Percentiles rank a stretch among this genome's conserved stretches.
Evolutionary conservation across 202 grass and related monocot genomes (phyloP).

Genomic region (Panicum virgatum): DNA sequence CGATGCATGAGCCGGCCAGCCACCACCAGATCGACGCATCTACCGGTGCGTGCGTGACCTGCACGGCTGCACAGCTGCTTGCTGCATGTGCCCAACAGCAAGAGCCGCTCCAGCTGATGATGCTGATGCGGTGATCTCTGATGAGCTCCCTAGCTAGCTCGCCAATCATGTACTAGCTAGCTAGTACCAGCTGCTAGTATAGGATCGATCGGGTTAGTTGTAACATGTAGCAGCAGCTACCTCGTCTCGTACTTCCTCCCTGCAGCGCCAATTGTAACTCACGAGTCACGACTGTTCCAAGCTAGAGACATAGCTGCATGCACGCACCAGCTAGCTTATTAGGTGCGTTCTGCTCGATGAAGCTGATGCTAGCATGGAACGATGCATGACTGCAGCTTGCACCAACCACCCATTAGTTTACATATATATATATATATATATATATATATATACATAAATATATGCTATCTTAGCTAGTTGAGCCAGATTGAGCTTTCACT

Average conservation of each 20-base stretch:
- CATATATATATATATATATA: too few relatives aligned
- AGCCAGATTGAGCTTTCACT: too few relatives aligned
- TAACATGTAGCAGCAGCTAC: constrained; percentile 25
- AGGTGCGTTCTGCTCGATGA: not conserved
- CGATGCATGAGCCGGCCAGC: not conserved
- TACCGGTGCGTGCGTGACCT: constrained; percentile 1
- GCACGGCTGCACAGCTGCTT: too few relatives aligned
- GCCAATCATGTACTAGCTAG: constrained; percentile 32
- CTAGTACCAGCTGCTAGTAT: not conserved
- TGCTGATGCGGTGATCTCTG: too few relatives aligned
- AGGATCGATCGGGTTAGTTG: too few relatives aligned
- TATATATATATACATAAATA: too few relatives aligned
- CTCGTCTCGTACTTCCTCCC: constrained; percentile 40
- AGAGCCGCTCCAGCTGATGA: not conserved
- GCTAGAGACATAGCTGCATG: not conserved
- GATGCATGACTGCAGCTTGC: constrained; percentile 3
- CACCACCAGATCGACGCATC: constrained; percentile 26
- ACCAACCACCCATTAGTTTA: too few relatives aligned
- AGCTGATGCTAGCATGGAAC: not conserved
- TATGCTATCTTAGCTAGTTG: too few relatives aligned
- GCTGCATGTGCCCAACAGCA: constrained; percentile 36
- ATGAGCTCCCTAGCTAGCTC: not conserved
- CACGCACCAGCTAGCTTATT: not conserved
- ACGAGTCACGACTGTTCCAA: not conserved
- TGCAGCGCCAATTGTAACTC: constrained; percentile 35